Evolutionary conservation across 768 basidiomycete species (phyloP), one percentile per base, ranked within the genome.

Genomic region (Russula ochroleuca): DNA sequence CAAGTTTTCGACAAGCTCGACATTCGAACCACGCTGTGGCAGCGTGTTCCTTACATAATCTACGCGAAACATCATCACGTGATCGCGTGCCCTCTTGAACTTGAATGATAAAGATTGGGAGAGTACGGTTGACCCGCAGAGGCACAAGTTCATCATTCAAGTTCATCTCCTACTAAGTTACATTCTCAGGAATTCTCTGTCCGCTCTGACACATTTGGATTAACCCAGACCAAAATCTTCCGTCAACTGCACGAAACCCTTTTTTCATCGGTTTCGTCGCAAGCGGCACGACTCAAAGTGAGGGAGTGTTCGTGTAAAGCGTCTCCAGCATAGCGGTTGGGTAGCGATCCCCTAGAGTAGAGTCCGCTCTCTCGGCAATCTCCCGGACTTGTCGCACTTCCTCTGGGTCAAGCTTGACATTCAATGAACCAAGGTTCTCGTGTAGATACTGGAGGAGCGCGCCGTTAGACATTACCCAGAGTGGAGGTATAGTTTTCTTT

Each of bases 11-110:
- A 25, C 31, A n/a, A 50, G 11, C 25, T 49, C 17, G 21, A 59
- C 31, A 37, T 53, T 61, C 43, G 52, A 54, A 41, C 61, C 35
- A 59, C 47, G 63, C 58, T 35, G 47, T 21, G 31, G 43, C 58
- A 33, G 52, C 63, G 62, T 63, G 62, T 58, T 58, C 37, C 52
- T 63, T 63, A 63, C 25, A 10, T 63, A 51, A 63, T 19, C 10
- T 25, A 13, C 57, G 21, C 50, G 45, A 28, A 10, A 6, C 2
- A 0, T 9, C 8, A 7, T 40, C 62, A 63, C 50, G 57, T 63
- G 62, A 58, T 38, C 62, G 62, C 62, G 62, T 63, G n/a, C n/a
- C n/a, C n/a, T n/a, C n/a, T n/a, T n/a, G n/a, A n/a, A n/a, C n/a
- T n/a, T n/a, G n/a, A n/a, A n/a, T n/a, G n/a, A n/a, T n/a, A n/a